These are phyloP conservation scores for Malbranchea zuffiana DNA, from an alignment of 2,329 filamentous ascomycete species.

Conservation along the genomic window DNA sequence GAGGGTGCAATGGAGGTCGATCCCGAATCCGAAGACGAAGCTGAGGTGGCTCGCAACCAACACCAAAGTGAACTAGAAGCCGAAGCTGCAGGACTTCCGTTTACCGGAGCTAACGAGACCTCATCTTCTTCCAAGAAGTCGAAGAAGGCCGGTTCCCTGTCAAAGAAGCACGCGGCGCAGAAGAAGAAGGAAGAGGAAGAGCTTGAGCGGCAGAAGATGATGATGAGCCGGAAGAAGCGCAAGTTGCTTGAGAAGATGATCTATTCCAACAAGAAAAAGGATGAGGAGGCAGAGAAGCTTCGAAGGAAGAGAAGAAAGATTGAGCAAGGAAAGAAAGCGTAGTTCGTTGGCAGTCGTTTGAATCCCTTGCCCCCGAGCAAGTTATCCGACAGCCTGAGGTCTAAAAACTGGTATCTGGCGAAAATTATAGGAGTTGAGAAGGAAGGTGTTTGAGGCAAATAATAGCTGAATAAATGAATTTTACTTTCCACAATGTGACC, in stretches of 20 bases:
- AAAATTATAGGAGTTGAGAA: too few relatives aligned
- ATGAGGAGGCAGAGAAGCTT: slow-evolving; percentile 76
- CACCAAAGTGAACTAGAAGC: slow-evolving; percentile 89
- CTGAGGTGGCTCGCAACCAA: slow-evolving; percentile 51
- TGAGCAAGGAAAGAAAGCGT: slow-evolving; percentile 46
- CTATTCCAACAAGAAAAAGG: slow-evolving; percentile 88
- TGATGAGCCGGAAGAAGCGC: slow-evolving; percentile 96
- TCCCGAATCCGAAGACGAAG: slow-evolving; percentile 47
- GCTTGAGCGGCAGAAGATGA: slow-evolving; percentile 85
- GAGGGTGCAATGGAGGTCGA: slow-evolving; percentile 39
- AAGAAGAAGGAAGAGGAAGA: slow-evolving; percentile 68
- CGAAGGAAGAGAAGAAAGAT: slow-evolving; percentile 82
- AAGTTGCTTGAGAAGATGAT: slow-evolving; percentile 97
- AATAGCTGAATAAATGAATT: too few relatives aligned
- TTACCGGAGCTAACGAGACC: slow-evolving; percentile 36
- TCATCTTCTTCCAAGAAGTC: slow-evolving; percentile 46
- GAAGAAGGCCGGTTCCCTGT: slow-evolving; percentile 58
- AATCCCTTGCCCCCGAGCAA: too few relatives aligned
- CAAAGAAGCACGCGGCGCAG: slow-evolving; percentile 57
- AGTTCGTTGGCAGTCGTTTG: too few relatives aligned
- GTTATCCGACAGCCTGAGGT: too few relatives aligned
- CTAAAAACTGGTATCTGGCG: too few relatives aligned
- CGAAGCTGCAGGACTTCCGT: slow-evolving; percentile 62
- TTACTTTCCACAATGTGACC: too few relatives aligned
- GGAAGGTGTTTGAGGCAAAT: too few relatives aligned